Base-by-base conservation (phyloP, 108 stramenopile genomes). In the Mayamaea pseudoterrestris region DNA sequence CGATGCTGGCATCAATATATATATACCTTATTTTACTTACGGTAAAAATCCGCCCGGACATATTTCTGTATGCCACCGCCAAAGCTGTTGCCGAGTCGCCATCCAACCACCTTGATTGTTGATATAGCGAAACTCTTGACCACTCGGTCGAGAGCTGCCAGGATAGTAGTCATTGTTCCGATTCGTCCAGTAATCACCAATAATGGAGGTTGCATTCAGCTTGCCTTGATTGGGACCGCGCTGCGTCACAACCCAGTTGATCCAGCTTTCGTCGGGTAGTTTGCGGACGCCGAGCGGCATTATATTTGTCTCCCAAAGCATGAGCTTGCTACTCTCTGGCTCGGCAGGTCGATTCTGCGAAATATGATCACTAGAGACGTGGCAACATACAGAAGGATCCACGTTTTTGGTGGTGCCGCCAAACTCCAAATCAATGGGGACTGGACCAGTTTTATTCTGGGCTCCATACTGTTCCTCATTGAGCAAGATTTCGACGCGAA, bases 21-120 rank as follows among this genome's bases (percentile, higher is more conserved):
- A n/a, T n/a, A n/a, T n/a, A n/a, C n/a, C n/a, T n/a, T n/a, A n/a
- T n/a, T n/a, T n/a, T n/a, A n/a, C n/a, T n/a, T n/a, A n/a, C 8
- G 88, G 88, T 8, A 90, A 58, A 54, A 90, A 90, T 9, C 83
- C 83, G 12, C 83, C 83, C 8, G 68, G 73, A 47, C 88, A 90
- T 21, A 76, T 60, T 28, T 84, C 73, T 23, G 80, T 77, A 53
- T 84, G 83, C 60, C 74, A 71, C 49, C 70, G 58, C 64, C 66
- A 68, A 14, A 78, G 46, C 40, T 78, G 73, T 23, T 71, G 60
- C 24, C 88, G 52, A 13, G 75, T 84, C 27, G 74, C 83, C 80
- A 90, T 83, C 80, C 80, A 90, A 6, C 87, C 87, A 20, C 78
- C 87, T 39, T 77, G 72, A 44, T 84, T 80, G 42, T 77, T 80